Evolutionary conservation across 169 alveolate species (phyloP).

Genomic region (Plasmodium vivax): DNA sequence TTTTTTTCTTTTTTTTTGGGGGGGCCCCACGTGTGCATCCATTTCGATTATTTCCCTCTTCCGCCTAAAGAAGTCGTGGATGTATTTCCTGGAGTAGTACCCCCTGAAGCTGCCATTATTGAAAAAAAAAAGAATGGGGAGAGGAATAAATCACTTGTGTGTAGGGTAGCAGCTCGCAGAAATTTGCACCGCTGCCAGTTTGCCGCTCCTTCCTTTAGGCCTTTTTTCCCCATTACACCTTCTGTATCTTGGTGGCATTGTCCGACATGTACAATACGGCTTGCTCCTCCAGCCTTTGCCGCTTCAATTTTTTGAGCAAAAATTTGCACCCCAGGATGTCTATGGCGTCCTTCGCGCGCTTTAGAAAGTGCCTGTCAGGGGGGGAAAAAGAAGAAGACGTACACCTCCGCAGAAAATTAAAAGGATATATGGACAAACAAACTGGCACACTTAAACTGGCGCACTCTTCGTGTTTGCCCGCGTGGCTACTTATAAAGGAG

Average conservation of each 20-base stretch:
- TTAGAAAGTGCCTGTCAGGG: slow-evolving; percentile 15
- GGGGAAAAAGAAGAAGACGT: not conserved
- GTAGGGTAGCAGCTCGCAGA: not conserved
- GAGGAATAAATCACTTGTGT: not conserved
- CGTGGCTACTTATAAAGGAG: slow-evolving; percentile 37
- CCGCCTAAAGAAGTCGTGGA: slow-evolving; percentile 66
- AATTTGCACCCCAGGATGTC: slow-evolving; percentile 23
- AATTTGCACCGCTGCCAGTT: not conserved
- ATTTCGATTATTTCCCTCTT: slow-evolving; percentile 51
- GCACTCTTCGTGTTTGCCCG: not conserved
- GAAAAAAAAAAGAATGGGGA: not conserved
- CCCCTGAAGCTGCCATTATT: slow-evolving; percentile 39
- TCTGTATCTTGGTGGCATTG: slow-evolving; percentile 59
- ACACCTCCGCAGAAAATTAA: not conserved
- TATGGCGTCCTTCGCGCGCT: not conserved
- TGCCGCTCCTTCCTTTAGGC: not conserved
- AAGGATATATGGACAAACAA: not conserved
- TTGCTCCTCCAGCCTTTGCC: slow-evolving; percentile 24
- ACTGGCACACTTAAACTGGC: not conserved
- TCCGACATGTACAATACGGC: slow-evolving; percentile 9
- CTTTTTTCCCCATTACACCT: slow-evolving; percentile 17
- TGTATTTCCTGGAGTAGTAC: slow-evolving; percentile 59
- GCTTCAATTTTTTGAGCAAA: slow-evolving; percentile 46
- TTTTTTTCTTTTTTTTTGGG: not conserved
- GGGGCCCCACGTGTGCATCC: slow-evolving; percentile 15